Evolutionary conservation across 306 rosid genomes (phyloP), one percentile per base, ranked within the genome.

Genomic region (Prunus mira): DNA sequence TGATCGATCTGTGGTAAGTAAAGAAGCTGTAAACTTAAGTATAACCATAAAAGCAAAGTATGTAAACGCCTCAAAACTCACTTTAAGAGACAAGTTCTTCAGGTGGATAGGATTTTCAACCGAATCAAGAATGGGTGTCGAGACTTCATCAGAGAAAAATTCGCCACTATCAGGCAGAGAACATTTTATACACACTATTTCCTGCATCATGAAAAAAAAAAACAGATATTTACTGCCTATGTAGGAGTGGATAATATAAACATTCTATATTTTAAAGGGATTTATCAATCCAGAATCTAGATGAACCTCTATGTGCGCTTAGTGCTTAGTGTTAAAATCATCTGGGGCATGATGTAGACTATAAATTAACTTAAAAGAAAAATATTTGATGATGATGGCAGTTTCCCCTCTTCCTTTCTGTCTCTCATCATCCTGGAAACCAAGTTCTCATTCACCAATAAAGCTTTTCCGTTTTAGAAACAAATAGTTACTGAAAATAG

Each of bases 121-220:
- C 38, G 80, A 82, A 85, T 94, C 98, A 83, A 94, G 97, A 56
- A 94, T 74, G 65, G 97, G 97, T 30, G 98, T 91, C 9, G 93
- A 82, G 63, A 45, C 69, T 82, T 87, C 82, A 69, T 94, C 98
- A 84, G 91, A 80, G 80, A 83, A 80, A 78, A 78, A 86, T 74
- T 83, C 91, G 78, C 86, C 93, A 82, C 63, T 65, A 60, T 89
- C 88, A 24, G 93, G 87, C 18, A 71, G 66, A 65, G 89, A 91
- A 82, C 79, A 67, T 63, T 90, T 75, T 66, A 77, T 85, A 73
- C 72, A 69, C 49, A 75, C 79, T 62, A 79, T 78, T 61, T 80
- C 81, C 98, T 94, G 88, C 86, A 86, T 82, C 79, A 63, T 75
- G 54, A 78, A 79, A 56, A 67, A 65, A 75, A 78, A 55, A 70